phyloP scores from a whole-genome alignment of 805 yeast genomes.

The Kodamaea hsintzibuensis region DNA sequence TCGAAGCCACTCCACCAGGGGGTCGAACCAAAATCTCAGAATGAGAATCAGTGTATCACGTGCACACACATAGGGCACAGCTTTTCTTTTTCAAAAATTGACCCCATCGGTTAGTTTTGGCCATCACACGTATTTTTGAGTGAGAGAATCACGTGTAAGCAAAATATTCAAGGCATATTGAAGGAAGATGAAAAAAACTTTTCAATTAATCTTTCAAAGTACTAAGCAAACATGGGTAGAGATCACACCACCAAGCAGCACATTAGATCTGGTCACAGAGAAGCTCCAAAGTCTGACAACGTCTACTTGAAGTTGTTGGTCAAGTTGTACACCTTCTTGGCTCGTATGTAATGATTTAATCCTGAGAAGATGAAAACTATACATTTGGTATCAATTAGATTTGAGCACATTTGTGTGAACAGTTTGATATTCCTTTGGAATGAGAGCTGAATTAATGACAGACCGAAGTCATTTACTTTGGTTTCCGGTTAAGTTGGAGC shows the following conservation, averaged over 20 bases:
- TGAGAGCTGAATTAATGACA: neutral
- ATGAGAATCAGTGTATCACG: too few species aligned
- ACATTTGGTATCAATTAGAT: neutral
- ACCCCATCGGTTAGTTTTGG: too few species aligned
- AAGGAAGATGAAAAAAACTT: neutral
- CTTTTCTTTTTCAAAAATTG: too few species aligned
- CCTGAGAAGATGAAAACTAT: constrained; percentile 8
- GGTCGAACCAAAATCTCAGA: too few species aligned
- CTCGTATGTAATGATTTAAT: constrained; percentile 73
- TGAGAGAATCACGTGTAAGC: too few species aligned
- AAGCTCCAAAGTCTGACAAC: constrained; percentile 99
- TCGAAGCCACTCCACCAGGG: too few species aligned
- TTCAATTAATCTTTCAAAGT: neutral
- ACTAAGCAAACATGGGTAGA: constrained; percentile 75
- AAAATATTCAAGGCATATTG: too few species aligned
- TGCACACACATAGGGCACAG: too few species aligned
- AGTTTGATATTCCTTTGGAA: constrained; percentile 7
- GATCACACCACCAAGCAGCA: constrained; percentile 97
- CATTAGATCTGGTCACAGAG: constrained; percentile 93
- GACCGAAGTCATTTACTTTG: neutral
- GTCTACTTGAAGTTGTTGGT: constrained; percentile 98
- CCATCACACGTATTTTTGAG: too few species aligned
- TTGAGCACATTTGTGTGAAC: constrained; percentile 1
- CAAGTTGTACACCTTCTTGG: constrained; percentile 97
- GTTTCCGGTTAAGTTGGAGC: neutral